These are phyloP conservation scores for Pelagophyceae sp. DNA, from an alignment of 352 stramenopile species.

Conservation along the genomic window DNA sequence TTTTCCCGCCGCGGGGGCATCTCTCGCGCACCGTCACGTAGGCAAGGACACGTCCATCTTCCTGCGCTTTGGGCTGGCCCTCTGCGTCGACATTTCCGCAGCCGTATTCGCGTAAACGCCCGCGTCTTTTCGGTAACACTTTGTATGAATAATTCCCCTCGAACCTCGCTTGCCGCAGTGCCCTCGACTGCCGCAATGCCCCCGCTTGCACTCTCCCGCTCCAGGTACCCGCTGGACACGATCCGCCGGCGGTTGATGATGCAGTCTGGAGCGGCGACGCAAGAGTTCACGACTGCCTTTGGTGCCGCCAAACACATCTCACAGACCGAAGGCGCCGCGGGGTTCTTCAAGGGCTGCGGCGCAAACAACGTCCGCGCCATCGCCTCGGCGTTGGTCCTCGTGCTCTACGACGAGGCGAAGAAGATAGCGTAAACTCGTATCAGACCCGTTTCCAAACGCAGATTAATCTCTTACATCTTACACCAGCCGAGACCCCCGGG, in stretches of 20 bases:
- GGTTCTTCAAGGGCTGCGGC: conserved; percentile 6
- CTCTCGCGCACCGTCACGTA: no score
- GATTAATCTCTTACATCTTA: no score
- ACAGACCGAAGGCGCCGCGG: background rate
- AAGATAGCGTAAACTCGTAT: background rate
- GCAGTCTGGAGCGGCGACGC: conserved; percentile 61
- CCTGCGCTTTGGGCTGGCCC: background rate
- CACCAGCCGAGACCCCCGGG: no score
- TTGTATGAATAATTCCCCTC: no score
- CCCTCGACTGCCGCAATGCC: no score
- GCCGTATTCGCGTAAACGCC: background rate
- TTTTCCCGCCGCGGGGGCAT: no score
- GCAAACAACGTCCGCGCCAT: conserved; percentile 14
- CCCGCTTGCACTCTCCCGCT: no score
- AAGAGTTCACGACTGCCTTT: background rate
- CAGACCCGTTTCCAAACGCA: no score
- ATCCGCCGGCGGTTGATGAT: conserved; percentile 92
- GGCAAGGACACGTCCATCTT: background rate
- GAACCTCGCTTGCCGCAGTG: no score
- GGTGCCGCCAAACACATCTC: background rate
- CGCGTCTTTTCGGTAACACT: no score
- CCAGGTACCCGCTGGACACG: conserved; percentile 92
- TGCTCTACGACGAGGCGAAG: conserved; percentile 7
- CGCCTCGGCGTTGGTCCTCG: conserved; percentile 37
- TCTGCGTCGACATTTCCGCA: conserved; percentile 9